A percentile compares a stretch with the other conserved stretches of the same genome.
These are phyloP conservation scores for Saitozyma sp. DNA, from an alignment of 768 basidiomycete genomes.

Conservation along the genomic window DNA sequence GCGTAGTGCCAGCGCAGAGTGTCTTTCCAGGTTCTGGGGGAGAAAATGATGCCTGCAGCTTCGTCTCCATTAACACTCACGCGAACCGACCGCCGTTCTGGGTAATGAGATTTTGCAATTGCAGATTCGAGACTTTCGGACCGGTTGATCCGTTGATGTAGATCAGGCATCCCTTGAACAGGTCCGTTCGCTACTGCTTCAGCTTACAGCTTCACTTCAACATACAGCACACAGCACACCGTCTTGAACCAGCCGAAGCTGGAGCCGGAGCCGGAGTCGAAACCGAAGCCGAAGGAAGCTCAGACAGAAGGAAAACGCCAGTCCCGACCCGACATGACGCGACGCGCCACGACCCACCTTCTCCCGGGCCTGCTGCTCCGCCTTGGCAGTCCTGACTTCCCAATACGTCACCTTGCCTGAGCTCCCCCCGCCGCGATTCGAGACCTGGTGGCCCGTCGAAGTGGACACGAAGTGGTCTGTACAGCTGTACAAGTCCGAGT, in stretches of 20 bases:
- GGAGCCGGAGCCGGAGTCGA: background rate
- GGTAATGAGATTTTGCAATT: constrained; percentile 41
- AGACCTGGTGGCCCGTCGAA: constrained; percentile 45
- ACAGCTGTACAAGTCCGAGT: constrained; percentile 43
- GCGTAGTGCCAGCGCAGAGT: background rate
- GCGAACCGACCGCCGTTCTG: constrained; percentile 38
- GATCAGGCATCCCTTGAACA: constrained; percentile 35
- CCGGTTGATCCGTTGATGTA: constrained; percentile 47
- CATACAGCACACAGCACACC: too few relatives aligned
- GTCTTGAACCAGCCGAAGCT: background rate
- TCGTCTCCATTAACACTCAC: too few relatives aligned
- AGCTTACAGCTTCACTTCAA: background rate
- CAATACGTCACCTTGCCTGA: constrained; percentile 42
- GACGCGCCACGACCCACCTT: constrained; percentile 29
- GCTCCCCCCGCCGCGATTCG: constrained; percentile 42
- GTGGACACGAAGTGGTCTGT: constrained; percentile 46
- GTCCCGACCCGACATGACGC: too few relatives aligned
- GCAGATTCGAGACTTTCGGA: constrained; percentile 42
- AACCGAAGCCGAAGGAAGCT: too few relatives aligned
- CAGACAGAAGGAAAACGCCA: too few relatives aligned
- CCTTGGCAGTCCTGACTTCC: constrained; percentile 42
- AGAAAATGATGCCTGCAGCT: background rate
- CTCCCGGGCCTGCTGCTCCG: constrained; percentile 38
- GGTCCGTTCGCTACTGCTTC: constrained; percentile 14
- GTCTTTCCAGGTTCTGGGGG: background rate